Evolutionary conservation across 2,329 filamentous ascomycete genomes (phyloP).

Genomic region (Acephala macrosclerotiorum): DNA sequence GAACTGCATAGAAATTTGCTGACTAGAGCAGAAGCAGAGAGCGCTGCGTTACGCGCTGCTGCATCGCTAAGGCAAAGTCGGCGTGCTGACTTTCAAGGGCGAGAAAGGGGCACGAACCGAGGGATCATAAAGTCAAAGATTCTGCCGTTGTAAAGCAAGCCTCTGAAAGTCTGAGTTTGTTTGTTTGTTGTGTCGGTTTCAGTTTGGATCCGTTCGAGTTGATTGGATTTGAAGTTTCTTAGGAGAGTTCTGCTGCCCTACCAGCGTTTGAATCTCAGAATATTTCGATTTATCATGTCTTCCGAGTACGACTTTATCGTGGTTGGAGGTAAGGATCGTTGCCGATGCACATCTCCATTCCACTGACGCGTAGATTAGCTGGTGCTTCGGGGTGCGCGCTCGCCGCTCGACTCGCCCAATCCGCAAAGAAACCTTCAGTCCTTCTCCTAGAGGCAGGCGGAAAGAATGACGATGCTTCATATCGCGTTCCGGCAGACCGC

Average conservation of each 20-base stretch:
- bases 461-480: slow-evolving; percentile 53
- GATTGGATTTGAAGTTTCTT: neutral
- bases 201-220: too few species aligned
- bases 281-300: neutral
- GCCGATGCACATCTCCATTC: neutral
- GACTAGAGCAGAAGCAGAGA: neutral
- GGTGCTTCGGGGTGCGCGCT: slow-evolving; percentile 67
- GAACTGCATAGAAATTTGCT: neutral
- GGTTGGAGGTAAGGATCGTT: slow-evolving; percentile 33
- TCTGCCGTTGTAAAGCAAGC: too few species aligned
- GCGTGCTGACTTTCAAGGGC: neutral
- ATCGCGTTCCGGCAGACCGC: slow-evolving; percentile 61
- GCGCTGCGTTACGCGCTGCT: neutral
- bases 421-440: slow-evolving; percentile 56
- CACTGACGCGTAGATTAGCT: slow-evolving; percentile 45
- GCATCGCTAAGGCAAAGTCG: neutral
- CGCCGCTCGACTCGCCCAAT: slow-evolving; percentile 58
- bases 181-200: too few species aligned
- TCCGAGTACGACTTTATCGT: slow-evolving; percentile 31
- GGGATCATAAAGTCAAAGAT: neutral
- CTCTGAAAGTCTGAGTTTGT: too few species aligned
- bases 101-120: neutral
- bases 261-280: neutral
- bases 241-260: neutral
- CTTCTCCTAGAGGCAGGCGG: slow-evolving; percentile 68